A percentile compares a stretch with the other conserved stretches of the same genome.
Conservation (phyloP, 257 asterid genomes). For the Coffea eugenioides region DNA sequence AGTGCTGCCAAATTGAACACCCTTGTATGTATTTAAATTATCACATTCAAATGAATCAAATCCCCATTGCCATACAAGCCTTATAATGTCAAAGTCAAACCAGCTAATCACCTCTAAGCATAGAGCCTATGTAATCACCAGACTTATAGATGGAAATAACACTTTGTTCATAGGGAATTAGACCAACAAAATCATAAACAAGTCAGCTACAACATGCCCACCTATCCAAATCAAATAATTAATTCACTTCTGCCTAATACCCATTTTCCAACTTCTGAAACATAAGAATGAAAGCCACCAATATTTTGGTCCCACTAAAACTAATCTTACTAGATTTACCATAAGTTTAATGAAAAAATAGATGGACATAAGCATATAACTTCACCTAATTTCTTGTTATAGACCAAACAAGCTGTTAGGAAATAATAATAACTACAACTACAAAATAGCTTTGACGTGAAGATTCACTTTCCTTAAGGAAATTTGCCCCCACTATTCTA, state of each 20-base stretch:
- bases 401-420: no score
- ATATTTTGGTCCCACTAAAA: not conserved
- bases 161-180: not conserved
- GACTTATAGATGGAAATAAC: not conserved
- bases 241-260: not conserved
- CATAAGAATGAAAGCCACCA: not conserved
- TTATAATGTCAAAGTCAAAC: not conserved
- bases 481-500: no score
- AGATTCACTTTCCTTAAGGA: no score
- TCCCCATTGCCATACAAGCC: not conserved
- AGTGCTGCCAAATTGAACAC: not conserved
- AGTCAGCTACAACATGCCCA: constrained; percentile 2
- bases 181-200: not conserved
- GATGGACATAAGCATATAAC: not conserved
- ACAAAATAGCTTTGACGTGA: no score
- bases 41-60: not conserved
- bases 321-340: not conserved
- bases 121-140: not conserved
- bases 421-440: no score
- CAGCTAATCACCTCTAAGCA: not conserved
- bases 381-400: constrained; percentile 69
- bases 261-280: not conserved
- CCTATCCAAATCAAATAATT: not conserved
- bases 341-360: not conserved
- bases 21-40: not conserved